phyloP scores from a whole-genome alignment of 164 flowering plant species.

The Stephania cephalantha region DNA sequence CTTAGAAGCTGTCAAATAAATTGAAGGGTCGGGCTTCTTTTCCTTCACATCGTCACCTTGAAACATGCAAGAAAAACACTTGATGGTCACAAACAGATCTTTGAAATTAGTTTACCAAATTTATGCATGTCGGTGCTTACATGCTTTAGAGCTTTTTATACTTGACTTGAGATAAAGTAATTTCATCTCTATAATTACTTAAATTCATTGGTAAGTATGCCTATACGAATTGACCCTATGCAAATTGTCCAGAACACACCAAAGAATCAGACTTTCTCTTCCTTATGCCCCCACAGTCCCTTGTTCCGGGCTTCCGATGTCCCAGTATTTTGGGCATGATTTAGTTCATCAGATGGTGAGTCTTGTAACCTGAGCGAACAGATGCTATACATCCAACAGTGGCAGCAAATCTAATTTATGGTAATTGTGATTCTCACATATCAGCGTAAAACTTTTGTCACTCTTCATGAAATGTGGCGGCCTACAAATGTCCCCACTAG shows the following conservation, averaged over 20 bases:
- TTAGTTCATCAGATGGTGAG: no score
- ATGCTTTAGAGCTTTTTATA: neutral
- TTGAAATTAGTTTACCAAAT: neutral
- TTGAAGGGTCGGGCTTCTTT: constrained; percentile 94
- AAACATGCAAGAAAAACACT: constrained; percentile 15
- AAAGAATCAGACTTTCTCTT: neutral
- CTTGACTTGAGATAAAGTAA: neutral
- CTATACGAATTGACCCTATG: neutral
- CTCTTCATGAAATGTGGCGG: no score
- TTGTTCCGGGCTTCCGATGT: no score
- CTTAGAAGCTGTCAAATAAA: constrained; percentile 72
- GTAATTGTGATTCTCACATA: no score
- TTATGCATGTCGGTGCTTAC: neutral
- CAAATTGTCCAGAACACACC: neutral
- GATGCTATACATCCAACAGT: no score
- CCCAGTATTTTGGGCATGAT: no score
- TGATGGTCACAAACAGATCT: neutral
- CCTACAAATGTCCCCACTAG: no score
- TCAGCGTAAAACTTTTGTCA: no score
- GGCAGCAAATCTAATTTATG: no score
- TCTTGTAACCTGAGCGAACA: no score
- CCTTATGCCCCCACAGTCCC: no score
- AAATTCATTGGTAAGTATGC: neutral
- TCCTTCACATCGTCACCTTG: constrained; percentile 91
- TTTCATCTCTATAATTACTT: neutral